Evolutionary conservation across 768 basidiomycete genomes (phyloP), one percentile per base, ranked within the genome.

Genomic region (Sarcodon sp.): DNA sequence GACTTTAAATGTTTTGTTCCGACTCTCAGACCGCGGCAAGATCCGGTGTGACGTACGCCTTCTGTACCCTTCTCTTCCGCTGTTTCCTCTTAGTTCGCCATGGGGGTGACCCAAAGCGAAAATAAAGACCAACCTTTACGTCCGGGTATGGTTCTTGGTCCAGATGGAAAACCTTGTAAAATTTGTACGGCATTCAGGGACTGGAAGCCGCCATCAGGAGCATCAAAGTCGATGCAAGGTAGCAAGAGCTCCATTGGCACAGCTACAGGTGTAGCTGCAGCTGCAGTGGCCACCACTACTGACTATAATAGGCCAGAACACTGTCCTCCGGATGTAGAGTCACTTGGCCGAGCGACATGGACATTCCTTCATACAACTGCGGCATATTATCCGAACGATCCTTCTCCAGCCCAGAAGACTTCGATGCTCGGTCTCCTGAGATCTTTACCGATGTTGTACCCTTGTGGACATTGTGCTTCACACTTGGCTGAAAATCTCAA

Each of bases 91-190:
- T 27, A 3, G 4, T 27, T 27, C 21, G 4, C 21, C 21, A 27
- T 27, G 21, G 21, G 21, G 21, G 21, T 3, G 21, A 4, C 4
- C 21, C 21, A 4, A 27, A 27, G 21, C 21, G 21, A 27, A 27
- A 46, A 46, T 16, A 38, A 31, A 16, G 45, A 43, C n/a, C 34
- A 54, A 35, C n/a, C 64, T n/a, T 58, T 84, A 31, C 84, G 87
- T 0, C 84, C 87, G 6, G 90, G 89, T 2, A 81, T 90, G 72
- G 76, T 93, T 48, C 66, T 98, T 54, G 92, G 88, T 1, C 86
- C 89, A 10, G 89, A 97, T 53, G 93, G 94, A 15, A 96, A 92
- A 63, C 90, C 88, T 0, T 97, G 94, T 73, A 94, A 90, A 67
- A 80, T 87, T 31, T 93, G 91, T 57, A 86, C 80, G 37, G 81